Evolutionary conservation across 1,139 yeast species (phyloP), one percentile per base, ranked within the genome.

Genomic region (Blastobotrys petasosporus): DNA sequence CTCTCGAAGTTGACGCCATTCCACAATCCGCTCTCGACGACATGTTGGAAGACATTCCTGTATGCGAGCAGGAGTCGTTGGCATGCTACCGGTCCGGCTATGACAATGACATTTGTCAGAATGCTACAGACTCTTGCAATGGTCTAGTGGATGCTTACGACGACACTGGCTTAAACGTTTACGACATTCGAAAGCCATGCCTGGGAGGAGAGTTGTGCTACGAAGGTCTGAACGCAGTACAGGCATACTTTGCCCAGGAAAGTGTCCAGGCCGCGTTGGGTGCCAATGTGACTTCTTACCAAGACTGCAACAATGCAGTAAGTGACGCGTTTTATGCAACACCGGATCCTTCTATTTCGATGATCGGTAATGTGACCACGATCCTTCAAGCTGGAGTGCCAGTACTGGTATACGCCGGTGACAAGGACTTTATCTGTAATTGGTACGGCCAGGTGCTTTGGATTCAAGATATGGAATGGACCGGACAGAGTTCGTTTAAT

Each of bases 371-470:
- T 52, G 77, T 84, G 12, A 71, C 80, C 1, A 76, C 74, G 49
- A 65, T 82, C 42, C 69, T 84, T 25, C 46, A 82, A 38, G 61
- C 70, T 46, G 78, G 75, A 4, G 62, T 85, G 36, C 94, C 94
- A 4, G 87, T 85, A 7, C 73, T 85, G 61, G 73, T 85, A 50
- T 86, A 85, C 60, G 94, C 94, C 8, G 95, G 95, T 59, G 95
- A 86, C 67, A 85, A 85, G 67, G 95, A 86, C 65, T 85, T 77
- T 63, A 85, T 86, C 55, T 85, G 95, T 69, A 86, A 86, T 69
- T 85, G 95, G 95, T 73, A 85, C 56, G 95, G 95, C 51, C 83
- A 84, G 67, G 75, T 75, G 58, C 94, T 84, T 3, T 85, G 94
- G 95, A 70, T 86, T 38, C 72, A 82, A 56, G 71, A 66, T 46